Conservation (phyloP, 768 basidiomycete species). For the Trametes villosa region DNA sequence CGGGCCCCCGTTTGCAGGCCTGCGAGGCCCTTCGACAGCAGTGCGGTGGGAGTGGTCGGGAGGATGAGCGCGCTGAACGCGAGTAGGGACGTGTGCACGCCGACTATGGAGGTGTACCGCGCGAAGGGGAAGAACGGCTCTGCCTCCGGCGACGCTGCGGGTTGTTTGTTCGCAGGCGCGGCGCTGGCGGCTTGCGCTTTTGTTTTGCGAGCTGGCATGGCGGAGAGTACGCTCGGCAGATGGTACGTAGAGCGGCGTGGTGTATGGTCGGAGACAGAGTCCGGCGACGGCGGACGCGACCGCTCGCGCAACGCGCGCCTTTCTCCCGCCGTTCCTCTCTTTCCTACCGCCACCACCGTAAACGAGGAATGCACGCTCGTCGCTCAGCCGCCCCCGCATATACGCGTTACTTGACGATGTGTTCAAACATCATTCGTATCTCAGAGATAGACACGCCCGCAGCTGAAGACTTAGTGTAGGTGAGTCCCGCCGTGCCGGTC, state of each 20-base stretch:
- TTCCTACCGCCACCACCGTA: not conserved
- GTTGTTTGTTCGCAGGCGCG: not conserved
- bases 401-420: too few species aligned
- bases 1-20: not conserved
- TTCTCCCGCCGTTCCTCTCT: not conserved
- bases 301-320: not conserved
- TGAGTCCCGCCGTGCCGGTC: too few species aligned
- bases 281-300: not conserved
- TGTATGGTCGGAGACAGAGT: not conserved
- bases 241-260: not conserved
- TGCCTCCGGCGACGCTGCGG: not conserved
- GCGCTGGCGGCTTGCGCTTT: not conserved
- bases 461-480: too few species aligned
- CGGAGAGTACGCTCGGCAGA: not conserved
- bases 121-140: conserved; percentile 50
- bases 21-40: conserved; percentile 27
- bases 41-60: conserved; percentile 60
- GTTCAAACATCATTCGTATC: too few species aligned
- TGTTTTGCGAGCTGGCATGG: conserved; percentile 16
- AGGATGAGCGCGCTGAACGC: conserved; percentile 68
- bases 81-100: conserved; percentile 69
- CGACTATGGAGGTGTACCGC: conserved; percentile 67
- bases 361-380: too few species aligned
- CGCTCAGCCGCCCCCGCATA: too few species aligned
- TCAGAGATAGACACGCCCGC: too few species aligned